Evolutionary conservation across 116 monocot species (phyloP).

Genomic region (Trichopus zeylanicus): DNA sequence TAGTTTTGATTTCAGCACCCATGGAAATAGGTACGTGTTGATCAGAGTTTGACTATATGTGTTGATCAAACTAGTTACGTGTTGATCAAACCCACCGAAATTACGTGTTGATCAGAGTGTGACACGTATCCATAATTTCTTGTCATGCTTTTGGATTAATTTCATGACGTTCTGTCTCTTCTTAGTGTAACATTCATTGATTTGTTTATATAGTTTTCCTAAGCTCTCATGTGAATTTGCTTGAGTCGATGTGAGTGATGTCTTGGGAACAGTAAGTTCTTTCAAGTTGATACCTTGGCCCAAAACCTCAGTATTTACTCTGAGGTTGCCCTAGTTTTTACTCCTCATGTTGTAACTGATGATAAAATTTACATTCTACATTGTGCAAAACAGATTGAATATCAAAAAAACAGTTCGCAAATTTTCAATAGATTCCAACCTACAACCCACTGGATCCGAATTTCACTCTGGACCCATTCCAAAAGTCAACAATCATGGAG

Average conservation of each 20-base stretch:
- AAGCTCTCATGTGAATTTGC: conserved; percentile 98
- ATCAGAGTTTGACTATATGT: too few species aligned
- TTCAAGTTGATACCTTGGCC: not conserved
- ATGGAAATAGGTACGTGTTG: too few species aligned
- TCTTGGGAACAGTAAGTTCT: conserved; percentile 83
- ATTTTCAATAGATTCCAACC: conserved; percentile 84
- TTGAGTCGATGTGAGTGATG: conserved; percentile 90
- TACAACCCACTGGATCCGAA: conserved; percentile 70
- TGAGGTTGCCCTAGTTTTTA: not conserved
- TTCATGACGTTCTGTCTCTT: not conserved
- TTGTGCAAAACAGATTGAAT: conserved; percentile 90
- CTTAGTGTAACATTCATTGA: conserved; percentile 8
- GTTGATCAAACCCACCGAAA: too few species aligned
- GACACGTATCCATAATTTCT: not conserved
- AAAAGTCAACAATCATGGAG: conserved; percentile 76
- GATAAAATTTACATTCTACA: not conserved
- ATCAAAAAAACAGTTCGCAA: conserved; percentile 93
- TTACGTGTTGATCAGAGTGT: too few species aligned
- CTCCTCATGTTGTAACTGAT: not conserved
- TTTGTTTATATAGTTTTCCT: conserved; percentile 67
- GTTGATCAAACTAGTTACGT: too few species aligned
- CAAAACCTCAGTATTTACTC: not conserved
- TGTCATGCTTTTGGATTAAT: not conserved
- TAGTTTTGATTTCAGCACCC: too few species aligned
- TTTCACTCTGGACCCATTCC: conserved; percentile 79